These are phyloP conservation scores for Coniochaeta sp. DNA, from an alignment of 2,329 filamentous ascomycete genomes.

Conservation along the genomic window DNA sequence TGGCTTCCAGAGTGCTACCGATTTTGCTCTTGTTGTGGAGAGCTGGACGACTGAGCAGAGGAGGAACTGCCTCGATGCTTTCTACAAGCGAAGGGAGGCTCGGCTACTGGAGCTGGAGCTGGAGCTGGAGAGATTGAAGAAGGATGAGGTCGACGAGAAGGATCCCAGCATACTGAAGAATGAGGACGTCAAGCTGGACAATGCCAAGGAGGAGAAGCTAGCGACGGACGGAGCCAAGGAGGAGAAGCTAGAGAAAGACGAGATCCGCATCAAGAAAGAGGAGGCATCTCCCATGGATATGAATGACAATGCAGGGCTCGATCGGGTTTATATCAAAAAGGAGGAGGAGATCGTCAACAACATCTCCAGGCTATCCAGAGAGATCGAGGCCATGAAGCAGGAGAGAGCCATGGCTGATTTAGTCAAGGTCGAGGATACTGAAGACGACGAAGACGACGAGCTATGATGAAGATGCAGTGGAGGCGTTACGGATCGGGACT, in stretches of 20 bases:
- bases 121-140: constrained; percentile 17
- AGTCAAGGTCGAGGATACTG: constrained; percentile 12
- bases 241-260: neutral
- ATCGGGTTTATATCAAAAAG: neutral
- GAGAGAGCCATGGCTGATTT: constrained; percentile 8
- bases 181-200: constrained; percentile 8
- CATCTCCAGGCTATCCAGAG: neutral
- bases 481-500: neutral
- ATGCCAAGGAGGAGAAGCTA: constrained; percentile 1
- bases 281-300: neutral
- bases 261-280: neutral
- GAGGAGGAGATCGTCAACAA: neutral
- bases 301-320: neutral
- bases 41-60: constrained; percentile 81
- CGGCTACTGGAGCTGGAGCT: constrained; percentile 29
- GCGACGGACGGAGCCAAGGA: neutral
- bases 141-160: constrained; percentile 10
- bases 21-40: constrained; percentile 88
- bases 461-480: constrained; percentile 9
- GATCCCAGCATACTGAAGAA: neutral
- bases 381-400: constrained; percentile 3
- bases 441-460: constrained; percentile 16
- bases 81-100: constrained; percentile 64
- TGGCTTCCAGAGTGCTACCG: constrained; percentile 67
- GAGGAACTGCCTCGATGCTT: constrained; percentile 68